Percentiles rank a stretch among this genome's conserved stretches.
Conservation (phyloP, 208 protist species). For the Leishmania tropica region DNA sequence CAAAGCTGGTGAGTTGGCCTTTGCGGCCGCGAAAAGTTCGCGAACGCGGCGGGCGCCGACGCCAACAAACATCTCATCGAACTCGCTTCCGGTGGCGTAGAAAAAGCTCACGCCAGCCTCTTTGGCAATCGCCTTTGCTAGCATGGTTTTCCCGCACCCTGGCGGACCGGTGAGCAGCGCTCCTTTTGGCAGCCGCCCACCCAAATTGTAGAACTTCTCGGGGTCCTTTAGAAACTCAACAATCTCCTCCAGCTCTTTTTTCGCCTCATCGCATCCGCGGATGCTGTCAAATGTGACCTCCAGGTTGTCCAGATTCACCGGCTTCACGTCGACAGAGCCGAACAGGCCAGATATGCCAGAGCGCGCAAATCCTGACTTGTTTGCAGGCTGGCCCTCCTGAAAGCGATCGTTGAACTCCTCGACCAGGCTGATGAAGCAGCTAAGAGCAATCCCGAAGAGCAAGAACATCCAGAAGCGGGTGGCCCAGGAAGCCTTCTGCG, state of each 20-base stretch:
- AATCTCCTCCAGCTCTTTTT: constrained; percentile 92
- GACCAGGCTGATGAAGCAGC: constrained; percentile 53
- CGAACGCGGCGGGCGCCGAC: constrained; percentile 95
- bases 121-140: constrained; percentile 94
- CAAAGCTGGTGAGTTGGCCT: constrained; percentile 93
- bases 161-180: constrained; percentile 97
- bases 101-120: constrained; percentile 97
- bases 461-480: constrained; percentile 68
- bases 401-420: constrained; percentile 34
- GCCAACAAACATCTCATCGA: constrained; percentile 98
- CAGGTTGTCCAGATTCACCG: constrained; percentile 79
- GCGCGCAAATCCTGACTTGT: constrained; percentile 33
- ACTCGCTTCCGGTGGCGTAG: constrained; percentile 94
- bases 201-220: constrained; percentile 92
- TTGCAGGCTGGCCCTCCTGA: constrained; percentile 34
- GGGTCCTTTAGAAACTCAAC: constrained; percentile 96
- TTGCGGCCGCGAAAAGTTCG: constrained; percentile 95
- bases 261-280: constrained; percentile 91
- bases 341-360: constrained; percentile 45
- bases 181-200: constrained; percentile 96
- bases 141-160: constrained; percentile 97
- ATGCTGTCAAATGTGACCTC: constrained; percentile 89
- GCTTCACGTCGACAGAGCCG: constrained; percentile 57
- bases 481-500: constrained; percentile 68
- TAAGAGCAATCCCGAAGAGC: constrained; percentile 78